Conservation (phyloP, 2,329 filamentous ascomycete species). For the Chaetothyriales sp. region DNA sequence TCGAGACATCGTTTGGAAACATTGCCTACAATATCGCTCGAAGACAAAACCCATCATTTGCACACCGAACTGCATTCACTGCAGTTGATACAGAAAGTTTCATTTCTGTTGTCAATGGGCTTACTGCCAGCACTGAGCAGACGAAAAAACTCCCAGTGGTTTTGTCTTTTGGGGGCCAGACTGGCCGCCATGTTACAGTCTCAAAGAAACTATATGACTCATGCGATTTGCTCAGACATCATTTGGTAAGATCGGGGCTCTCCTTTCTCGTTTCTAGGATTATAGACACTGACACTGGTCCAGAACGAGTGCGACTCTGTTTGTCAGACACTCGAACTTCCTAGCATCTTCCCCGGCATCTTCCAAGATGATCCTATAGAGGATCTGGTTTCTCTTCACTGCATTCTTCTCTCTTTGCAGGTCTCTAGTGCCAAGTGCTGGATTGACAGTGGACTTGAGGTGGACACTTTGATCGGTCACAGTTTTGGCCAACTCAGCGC, state of each 20-base stretch:
- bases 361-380: slow-evolving; percentile 17
- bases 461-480: slow-evolving; percentile 19
- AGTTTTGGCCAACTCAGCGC: slow-evolving; percentile 20
- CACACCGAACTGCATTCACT: not conserved
- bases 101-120: not conserved
- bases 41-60: not conserved
- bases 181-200: slow-evolving; percentile 6
- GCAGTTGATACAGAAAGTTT: not conserved
- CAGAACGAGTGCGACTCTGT: slow-evolving; percentile 18
- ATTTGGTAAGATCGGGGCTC: slow-evolving; percentile 16
- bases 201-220: slow-evolving; percentile 10
- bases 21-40: not conserved
- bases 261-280: no score
- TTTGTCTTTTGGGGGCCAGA: slow-evolving; percentile 22
- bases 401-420: slow-evolving; percentile 19
- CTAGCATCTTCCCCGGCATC: slow-evolving; percentile 20
- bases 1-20: not conserved
- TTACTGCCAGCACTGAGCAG: not conserved
- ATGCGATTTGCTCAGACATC: slow-evolving; percentile 13
- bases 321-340: slow-evolving; percentile 15
- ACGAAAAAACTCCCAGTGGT: slow-evolving; percentile 10
- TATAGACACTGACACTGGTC: not conserved
- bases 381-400: slow-evolving; percentile 22
- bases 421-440: slow-evolving; percentile 19
- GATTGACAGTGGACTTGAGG: slow-evolving; percentile 20